phyloP scores from a whole-genome alignment of 2,329 filamentous ascomycete genomes.

The Alternaria burnsii region DNA sequence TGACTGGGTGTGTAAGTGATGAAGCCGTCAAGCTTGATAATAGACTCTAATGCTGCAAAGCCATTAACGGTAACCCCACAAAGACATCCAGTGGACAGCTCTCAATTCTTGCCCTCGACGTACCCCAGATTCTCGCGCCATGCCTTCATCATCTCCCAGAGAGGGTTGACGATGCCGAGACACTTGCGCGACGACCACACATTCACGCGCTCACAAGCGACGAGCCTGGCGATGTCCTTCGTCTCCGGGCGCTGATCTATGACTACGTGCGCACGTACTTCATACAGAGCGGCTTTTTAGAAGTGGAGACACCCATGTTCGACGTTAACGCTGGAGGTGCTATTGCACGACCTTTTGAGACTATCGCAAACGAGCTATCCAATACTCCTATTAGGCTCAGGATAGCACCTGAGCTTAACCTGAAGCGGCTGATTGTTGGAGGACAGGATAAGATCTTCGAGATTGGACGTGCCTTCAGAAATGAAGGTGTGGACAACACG shows the following conservation, averaged over 20 bases:
- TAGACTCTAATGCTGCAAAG: conserved; percentile 44
- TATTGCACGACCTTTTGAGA: conserved; percentile 84
- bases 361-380: conserved; percentile 77
- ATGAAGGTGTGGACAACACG: conserved; percentile 76
- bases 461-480: conserved; percentile 90
- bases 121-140: conserved; percentile 79
- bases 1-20: conserved; percentile 78
- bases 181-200: conserved; percentile 78
- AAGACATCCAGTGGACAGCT: conserved; percentile 77
- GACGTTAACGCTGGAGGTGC: conserved; percentile 86
- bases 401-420: conserved; percentile 93
- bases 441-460: conserved; percentile 91
- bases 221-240: conserved; percentile 72
- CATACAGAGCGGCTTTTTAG: conserved; percentile 75
- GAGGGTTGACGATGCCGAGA: conserved; percentile 74
- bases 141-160: conserved; percentile 81
- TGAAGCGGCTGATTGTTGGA: conserved; percentile 90
- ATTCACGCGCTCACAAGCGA: conserved; percentile 84
- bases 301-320: conserved; percentile 91
- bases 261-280: conserved; percentile 78
- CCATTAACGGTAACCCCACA: conserved; percentile 74
- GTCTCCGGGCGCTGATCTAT: conserved; percentile 77
- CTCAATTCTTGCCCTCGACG: conserved; percentile 71
- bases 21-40: conserved; percentile 5
- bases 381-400: conserved; percentile 77